Evolutionary conservation across 139 green algal species (phyloP).

Genomic region (Coelastrella sp.): DNA sequence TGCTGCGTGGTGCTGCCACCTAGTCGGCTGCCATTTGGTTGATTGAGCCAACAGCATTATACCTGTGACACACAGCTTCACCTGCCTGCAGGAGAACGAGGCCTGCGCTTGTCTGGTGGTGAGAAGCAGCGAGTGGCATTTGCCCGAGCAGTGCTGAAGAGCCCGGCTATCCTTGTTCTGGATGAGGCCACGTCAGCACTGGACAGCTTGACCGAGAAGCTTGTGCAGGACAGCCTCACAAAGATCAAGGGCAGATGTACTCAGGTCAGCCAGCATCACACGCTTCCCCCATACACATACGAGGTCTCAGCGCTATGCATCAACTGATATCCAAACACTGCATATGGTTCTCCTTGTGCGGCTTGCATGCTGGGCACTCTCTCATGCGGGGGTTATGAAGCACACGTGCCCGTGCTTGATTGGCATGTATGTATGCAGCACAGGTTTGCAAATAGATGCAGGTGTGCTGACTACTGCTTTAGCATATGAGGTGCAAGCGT

Average conservation of each 20-base stretch:
- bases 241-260: conserved; percentile 47
- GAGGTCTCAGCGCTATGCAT: background rate
- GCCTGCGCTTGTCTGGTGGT: conserved; percentile 68
- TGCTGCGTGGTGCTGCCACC: too few species aligned
- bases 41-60: conserved; percentile 23
- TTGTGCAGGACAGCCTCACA: conserved; percentile 61
- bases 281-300: background rate
- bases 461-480: background rate
- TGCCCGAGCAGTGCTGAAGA: conserved; percentile 62
- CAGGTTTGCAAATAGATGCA: background rate
- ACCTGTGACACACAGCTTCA: background rate
- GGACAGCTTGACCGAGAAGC: conserved; percentile 71
- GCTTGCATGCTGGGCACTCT: background rate
- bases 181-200: conserved; percentile 75
- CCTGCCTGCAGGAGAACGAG: conserved; percentile 76
- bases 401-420: too few species aligned
- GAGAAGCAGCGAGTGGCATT: conserved; percentile 78
- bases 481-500: background rate
- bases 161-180: conserved; percentile 65
- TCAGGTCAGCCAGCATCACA: background rate
- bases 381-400: background rate
- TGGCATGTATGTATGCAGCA: too few species aligned
- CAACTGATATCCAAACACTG: background rate
- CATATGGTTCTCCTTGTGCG: background rate
- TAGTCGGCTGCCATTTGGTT: too few species aligned